Evolutionary conservation across 768 basidiomycete genomes (phyloP), one percentile per base, ranked within the genome.

Genomic region (Hygrophorus pudorinus): DNA sequence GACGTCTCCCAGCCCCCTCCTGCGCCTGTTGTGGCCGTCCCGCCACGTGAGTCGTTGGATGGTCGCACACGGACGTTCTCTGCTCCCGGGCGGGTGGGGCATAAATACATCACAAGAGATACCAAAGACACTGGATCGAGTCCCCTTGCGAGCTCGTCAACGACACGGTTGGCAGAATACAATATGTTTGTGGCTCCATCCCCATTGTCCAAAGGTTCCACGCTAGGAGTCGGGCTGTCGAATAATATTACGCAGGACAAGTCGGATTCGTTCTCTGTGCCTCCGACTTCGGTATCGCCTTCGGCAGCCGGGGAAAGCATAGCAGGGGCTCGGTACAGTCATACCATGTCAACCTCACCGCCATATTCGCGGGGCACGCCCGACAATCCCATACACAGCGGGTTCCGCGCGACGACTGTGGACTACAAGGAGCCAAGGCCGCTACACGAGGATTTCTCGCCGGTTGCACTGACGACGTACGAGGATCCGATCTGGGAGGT

Each of bases 401-500:
- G 48, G n/a, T 32, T 38, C 43, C 42, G 48, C 55, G 28, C 56
- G 16, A 67, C 59, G 36, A 53, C 53, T 11, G 63, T 76, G 52
- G 76, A 83, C 49, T 82, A 79, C 56, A 75, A 76, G 52, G 64
- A 71, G 41, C 85, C 86, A 13, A 67, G 85, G 29, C 62, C 64
- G 46, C 62, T 86, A 44, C 78, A 85, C 54, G 60, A 56, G 33
- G 62, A 64, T 20, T 53, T 58, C 33, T 75, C 75, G 10, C 86
- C 89, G 3, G 71, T 71, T 13, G 64, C 69, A 36, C 62, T 88
- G 48, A 78, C 77, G 35, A 67, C 70, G 29, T 78, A 82, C 49
- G 70, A 73, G 27, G 83, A 89, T 38, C 94, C 94, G 2, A 75
- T 96, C 32, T 79, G 73, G 59, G 73, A 79, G 44, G 75, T 96